Base-by-base conservation (phyloP, 805 yeast genomes). In the Wickerhamiella musiphila region DNA sequence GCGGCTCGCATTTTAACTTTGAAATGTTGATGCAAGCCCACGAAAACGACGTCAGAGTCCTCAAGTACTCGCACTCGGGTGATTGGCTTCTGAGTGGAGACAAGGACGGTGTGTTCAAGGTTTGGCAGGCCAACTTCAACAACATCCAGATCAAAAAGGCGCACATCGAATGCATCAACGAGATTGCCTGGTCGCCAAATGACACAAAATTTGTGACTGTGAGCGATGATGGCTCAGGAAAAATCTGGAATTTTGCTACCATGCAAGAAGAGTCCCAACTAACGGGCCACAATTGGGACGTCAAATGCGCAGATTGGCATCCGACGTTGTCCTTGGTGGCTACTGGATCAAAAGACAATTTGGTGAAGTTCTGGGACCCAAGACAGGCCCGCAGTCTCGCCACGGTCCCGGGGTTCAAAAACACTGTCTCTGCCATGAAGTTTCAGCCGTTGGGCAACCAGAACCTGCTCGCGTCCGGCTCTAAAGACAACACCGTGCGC, bases 1-100 rank as follows among this genome's bases (percentile, higher is more conserved):
- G 84, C 52, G 95, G 96, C 8, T 69, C 78, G 63, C 76, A 93
- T 7, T 90, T 86, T 57, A 82, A 81, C 50, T 83, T 90, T 51
- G 99, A 90, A 52, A 81, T 94, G 34, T 83, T 90, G 41, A 90
- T 84, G 92, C 98, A 90, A 60, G 96, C 96, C 1, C 99, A 90
- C 55, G 99, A 90, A 52, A 65, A 77, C 37, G 83, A 94, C 0
- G 77, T 90, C 23, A 65, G 83, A 21, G 63, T 86, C 1, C 58
- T 82, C 48, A 66, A 69, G 41, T 90, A 86, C 56, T 73, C 90
- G 5, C 92, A 82, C 52, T 74, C 76, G 38, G 94, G 82, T 39
- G 94, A 84, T 40, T 90, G 96, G 96, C 65, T 90, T 38, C 60
- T 90, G 16, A 75, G 92, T 48, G 94, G 94, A 23, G 96, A 90